Base-by-base conservation (phyloP, 306 rosid species). In the Dryas drummondii region DNA sequence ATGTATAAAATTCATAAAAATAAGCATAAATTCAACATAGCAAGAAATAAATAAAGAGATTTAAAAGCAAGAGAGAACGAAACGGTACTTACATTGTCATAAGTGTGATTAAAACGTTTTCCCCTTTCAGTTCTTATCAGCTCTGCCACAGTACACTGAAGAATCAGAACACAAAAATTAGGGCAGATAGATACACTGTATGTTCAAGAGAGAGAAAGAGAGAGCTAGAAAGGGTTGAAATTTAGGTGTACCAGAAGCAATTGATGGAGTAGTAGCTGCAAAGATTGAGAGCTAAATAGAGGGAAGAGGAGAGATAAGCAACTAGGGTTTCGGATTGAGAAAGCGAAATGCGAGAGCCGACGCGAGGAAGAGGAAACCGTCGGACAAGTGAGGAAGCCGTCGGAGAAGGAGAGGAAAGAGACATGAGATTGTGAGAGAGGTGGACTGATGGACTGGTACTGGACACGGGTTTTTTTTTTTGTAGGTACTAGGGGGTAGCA, bases 31-130 rank as follows among this genome's bases (percentile, higher is more conserved):
- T 6, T 37, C 9, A 48, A 45, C 49, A 26, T 22, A 9, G 5
- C 22, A 49, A 10, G 10, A 8, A 3, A 67, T 37, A 13, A 56
- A 27, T 15, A 9, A 7, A 5, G 2, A 8, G 22, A 27, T 15
- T 47, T 6, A 48, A 11, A 42, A 42, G 27, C 7, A 27, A n/a
- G 8, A 12, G 4, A 44, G 7, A 3, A 16, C 1, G 15, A 41
- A 51, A 60, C 14, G 3, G 14, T 6, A 26, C 51, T 53, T 60
- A 88, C 91, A 85, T 88, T 90, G 63, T 91, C 97, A 62, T 54
- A 86, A 0, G 97, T 88, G 85, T 85, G 96, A 75, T 66, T 84
- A 88, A 91, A 91, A 68, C 89, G 96, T 79, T 89, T 91, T 26
- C 96, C 91, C 73, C 60, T 88, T 11, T 81, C 91, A 7, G 90